These are phyloP conservation scores for Wickerhamiella nectarea DNA, from an alignment of 805 yeast genomes.

Conservation along the genomic window DNA sequence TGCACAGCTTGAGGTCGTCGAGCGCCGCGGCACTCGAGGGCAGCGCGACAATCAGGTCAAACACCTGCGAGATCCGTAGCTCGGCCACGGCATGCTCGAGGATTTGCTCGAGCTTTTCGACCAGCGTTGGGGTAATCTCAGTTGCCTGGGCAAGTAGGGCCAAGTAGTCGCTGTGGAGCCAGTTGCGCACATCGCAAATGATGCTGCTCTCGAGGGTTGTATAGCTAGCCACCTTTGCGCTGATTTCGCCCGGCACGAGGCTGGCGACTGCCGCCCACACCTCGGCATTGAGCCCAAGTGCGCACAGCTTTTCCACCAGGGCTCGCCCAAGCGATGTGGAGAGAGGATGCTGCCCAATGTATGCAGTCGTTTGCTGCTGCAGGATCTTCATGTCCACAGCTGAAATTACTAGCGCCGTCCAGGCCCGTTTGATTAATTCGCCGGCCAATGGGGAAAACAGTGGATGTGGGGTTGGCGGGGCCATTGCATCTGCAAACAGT, in stretches of 20 bases:
- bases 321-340: neutral
- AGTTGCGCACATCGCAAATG: conserved; percentile 7
- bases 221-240: conserved; percentile 8
- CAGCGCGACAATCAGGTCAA: conserved; percentile 39
- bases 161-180: conserved; percentile 11
- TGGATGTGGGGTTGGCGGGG: neutral
- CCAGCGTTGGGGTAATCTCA: neutral
- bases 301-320: conserved; percentile 7
- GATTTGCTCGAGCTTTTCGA: neutral
- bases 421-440: conserved; percentile 7
- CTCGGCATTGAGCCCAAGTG: conserved; percentile 18
- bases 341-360: neutral
- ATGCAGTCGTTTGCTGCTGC: conserved; percentile 7
- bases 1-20: conserved; percentile 42
- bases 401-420: conserved; percentile 18
- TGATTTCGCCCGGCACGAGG: conserved; percentile 13
- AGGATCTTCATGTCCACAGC: conserved; percentile 10
- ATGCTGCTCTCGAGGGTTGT: conserved; percentile 14
- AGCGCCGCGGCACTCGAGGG: conserved; percentile 44
- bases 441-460: neutral
- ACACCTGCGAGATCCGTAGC: conserved; percentile 46
- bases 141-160: conserved; percentile 6
- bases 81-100: conserved; percentile 17
- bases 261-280: conserved; percentile 15
- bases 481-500: neutral